A percentile compares a stretch with the other conserved stretches of the same genome.
Conservation (phyloP, 495 filamentous ascomycete species). For the Peziza echinospora region DNA sequence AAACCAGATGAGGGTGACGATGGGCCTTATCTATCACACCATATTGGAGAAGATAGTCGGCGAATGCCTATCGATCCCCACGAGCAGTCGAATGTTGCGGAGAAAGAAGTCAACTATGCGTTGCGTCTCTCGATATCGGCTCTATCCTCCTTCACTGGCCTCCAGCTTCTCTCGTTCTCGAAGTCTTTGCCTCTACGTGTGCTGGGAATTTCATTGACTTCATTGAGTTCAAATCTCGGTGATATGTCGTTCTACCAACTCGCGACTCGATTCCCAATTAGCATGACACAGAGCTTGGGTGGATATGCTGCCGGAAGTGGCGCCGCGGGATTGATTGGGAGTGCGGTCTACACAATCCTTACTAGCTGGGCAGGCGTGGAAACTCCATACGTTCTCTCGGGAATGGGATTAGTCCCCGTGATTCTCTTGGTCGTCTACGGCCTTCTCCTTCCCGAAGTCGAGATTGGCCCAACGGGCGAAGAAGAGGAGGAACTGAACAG, state of each 20-base stretch:
- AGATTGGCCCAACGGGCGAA: background rate
- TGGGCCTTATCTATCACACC: too few species aligned
- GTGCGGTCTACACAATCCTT: conserved; percentile 7
- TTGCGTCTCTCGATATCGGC: conserved; percentile 11
- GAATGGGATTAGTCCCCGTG: conserved; percentile 7
- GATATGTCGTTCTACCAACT: conserved; percentile 17
- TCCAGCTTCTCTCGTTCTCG: conserved; percentile 10
- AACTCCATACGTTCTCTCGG: conserved; percentile 7
- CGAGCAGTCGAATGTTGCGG: background rate
- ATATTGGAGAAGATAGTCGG: too few species aligned
- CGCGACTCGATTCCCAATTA: conserved; percentile 7
- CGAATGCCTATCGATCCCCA: too few species aligned
- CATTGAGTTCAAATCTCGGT: conserved; percentile 11
- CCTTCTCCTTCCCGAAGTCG: conserved; percentile 5
- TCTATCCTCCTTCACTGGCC: conserved; percentile 9
- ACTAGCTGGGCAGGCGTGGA: conserved; percentile 6
- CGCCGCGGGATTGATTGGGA: conserved; percentile 10
- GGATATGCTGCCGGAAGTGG: conserved; percentile 13
- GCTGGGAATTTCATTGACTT: conserved; percentile 10
- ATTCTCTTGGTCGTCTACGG: conserved; percentile 7
- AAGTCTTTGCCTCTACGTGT: conserved; percentile 7
- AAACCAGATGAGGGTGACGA: too few species aligned
- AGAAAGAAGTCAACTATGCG: conserved; percentile 11
- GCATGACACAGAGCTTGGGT: conserved; percentile 9
- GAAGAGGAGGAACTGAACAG: conserved; percentile 1